Evolutionary conservation across 139 green algal genomes (phyloP).

Genomic region (Asterochloris sp.): DNA sequence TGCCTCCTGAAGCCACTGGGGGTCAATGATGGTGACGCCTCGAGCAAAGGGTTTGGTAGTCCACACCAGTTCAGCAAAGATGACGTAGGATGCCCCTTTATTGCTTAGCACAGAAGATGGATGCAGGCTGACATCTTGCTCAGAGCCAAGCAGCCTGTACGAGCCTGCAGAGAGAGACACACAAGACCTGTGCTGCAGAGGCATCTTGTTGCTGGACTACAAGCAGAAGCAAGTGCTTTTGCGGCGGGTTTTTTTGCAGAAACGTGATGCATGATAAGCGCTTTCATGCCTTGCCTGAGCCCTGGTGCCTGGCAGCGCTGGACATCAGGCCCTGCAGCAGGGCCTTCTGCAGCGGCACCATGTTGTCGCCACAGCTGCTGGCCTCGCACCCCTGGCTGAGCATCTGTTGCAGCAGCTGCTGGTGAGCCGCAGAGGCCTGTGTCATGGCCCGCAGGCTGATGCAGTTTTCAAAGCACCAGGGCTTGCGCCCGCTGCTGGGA

Average conservation of each 20-base stretch:
- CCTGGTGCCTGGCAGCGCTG: conserved; percentile 64
- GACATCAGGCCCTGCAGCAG: conserved; percentile 75
- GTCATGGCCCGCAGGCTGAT: conserved; percentile 30
- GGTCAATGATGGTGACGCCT: not conserved
- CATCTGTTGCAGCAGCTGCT: conserved; percentile 15
- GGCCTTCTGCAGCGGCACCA: conserved; percentile 40
- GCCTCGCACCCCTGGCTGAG: not conserved
- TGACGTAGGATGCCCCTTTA: conserved; percentile 55
- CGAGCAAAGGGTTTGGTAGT: conserved; percentile 75
- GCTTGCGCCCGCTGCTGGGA: conserved; percentile 8
- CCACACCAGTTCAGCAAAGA: conserved; percentile 81
- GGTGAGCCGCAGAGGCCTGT: not conserved
- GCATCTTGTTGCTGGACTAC: not conserved
- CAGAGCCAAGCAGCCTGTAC: conserved; percentile 70
- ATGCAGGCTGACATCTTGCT: conserved; percentile 75
- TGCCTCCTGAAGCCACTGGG: not conserved
- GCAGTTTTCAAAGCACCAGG: conserved; percentile 47
- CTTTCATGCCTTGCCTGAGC: not conserved
- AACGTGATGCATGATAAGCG: too few relatives aligned
- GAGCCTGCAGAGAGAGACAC: conserved; percentile 29
- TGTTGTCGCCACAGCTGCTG: not conserved
- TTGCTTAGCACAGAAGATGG: conserved; percentile 70
- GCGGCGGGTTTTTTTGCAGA: not conserved
- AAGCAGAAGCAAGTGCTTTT: not conserved
- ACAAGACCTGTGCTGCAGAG: not conserved